These are phyloP conservation scores for Epicoccum sorghinum DNA, from an alignment of 2,329 filamentous ascomycete genomes.

Conservation along the genomic window DNA sequence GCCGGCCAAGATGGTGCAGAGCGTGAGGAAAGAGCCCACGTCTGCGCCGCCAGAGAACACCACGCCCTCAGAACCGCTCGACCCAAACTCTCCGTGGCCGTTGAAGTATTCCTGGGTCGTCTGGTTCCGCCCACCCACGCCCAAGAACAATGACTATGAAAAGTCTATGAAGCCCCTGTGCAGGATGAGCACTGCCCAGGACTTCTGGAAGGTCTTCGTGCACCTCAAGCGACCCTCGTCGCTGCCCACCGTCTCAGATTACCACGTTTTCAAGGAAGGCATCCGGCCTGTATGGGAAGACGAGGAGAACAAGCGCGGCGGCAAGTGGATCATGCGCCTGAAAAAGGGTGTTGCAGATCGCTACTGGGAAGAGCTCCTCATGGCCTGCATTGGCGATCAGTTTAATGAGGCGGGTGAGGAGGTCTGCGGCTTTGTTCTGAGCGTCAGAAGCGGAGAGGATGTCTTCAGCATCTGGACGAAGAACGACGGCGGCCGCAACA, in stretches of 20 bases:
- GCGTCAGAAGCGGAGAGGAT: constrained; percentile 93
- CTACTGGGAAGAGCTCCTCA: constrained; percentile 93
- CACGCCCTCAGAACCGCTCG: constrained; percentile 50
- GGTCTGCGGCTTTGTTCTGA: constrained; percentile 92
- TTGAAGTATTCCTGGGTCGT: constrained; percentile 92
- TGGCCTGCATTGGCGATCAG: constrained; percentile 91
- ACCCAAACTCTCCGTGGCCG: constrained; percentile 51
- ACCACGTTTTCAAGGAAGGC: constrained; percentile 96
- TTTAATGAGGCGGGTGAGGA: constrained; percentile 92
- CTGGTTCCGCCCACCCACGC: constrained; percentile 96
- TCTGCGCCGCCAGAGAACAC: constrained; percentile 38
- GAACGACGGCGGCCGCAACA: constrained; percentile 88
- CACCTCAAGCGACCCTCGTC: constrained; percentile 89
- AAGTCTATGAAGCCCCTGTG: constrained; percentile 92
- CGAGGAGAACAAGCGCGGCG: constrained; percentile 92
- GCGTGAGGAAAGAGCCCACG: constrained; percentile 43
- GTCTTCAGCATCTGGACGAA: constrained; percentile 98
- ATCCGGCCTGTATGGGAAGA: constrained; percentile 99
- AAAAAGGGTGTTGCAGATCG: constrained; percentile 97
- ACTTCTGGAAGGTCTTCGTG: constrained; percentile 87
- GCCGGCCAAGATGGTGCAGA: constrained; percentile 41
- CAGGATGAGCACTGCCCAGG: constrained; percentile 79
- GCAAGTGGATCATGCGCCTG: constrained; percentile 95
- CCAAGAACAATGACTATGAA: constrained; percentile 97
- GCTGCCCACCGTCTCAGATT: constrained; percentile 92